Base-by-base conservation (phyloP, 495 filamentous ascomycete genomes). In the Lasiosphaeria hispida region DNA sequence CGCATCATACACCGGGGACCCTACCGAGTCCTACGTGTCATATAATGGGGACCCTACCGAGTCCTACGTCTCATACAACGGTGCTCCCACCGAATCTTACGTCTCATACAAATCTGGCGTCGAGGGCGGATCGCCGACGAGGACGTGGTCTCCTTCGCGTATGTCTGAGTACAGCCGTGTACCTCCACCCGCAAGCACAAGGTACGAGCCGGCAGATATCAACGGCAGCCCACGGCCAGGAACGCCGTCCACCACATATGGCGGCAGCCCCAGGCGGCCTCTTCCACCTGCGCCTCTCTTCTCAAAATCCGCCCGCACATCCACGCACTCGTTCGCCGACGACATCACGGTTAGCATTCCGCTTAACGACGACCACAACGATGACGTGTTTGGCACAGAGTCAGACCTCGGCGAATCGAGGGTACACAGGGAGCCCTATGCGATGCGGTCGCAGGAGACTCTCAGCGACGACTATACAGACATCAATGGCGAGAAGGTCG, bases 271-370 rank as follows among this genome's bases (percentile, higher is more conserved):
- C 7, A 82, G 89, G 47, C 79, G 90, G 58, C 92, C 92, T n/a
- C 73, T 97, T n/a, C 94, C 92, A 11, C 90, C 90, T 2, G 91
- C 92, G 33, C 94, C 93, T 5, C 74, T 93, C n/a, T 97, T 96
- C 63, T 80, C 85, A 4, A 75, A 69, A 15, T 69, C 80, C 19
- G 51, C 10, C 2, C 63, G 69, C 15, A 59, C 65, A 55, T 76
- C 70, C 19, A 60, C 57, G 1, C 56, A 56, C 7, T 72, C 65
- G 44, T 76, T 79, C 35, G 68, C 61, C 4, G 82, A 81, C 57
- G 81, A 83, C 60, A 75, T 72, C n/a, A 81, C 80, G 4, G 77
- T 83, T 13, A 77, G 73, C 37, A 93, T 87, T 58, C 82, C 77
- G 14, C 82, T 85, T 42, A 68, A 75, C 11, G 75, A 73, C 36